phyloP scores from a whole-genome alignment of 2,329 filamentous ascomycete species.

The Leptographium lundbergii region DNA sequence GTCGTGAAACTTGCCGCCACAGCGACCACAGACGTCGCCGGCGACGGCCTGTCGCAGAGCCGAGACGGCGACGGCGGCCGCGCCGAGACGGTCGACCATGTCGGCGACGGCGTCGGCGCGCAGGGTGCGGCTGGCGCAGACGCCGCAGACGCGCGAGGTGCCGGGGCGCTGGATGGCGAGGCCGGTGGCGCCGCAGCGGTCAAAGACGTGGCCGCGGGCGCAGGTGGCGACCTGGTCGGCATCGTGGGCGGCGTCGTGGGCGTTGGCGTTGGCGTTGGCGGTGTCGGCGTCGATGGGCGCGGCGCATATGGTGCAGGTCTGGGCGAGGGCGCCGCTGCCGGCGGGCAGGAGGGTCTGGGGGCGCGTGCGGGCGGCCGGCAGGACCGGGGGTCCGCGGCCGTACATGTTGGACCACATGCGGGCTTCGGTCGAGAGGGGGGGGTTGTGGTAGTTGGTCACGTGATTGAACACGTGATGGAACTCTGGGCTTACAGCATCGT shows the following conservation, averaged over 20 bases:
- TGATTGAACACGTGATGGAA: no score
- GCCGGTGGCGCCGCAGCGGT: constrained; percentile 40
- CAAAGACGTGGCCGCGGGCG: constrained; percentile 25
- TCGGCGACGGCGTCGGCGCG: constrained; percentile 27
- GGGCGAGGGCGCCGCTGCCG: constrained; percentile 7
- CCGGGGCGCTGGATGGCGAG: constrained; percentile 42
- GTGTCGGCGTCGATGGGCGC: constrained; percentile 8
- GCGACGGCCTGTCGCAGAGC: constrained; percentile 10
- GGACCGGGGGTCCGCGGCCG: constrained; percentile 28
- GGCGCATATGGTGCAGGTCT: constrained; percentile 36
- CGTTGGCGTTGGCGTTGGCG: constrained; percentile 8
- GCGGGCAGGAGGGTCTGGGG: not conserved
- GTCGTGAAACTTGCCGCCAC: constrained; percentile 24
- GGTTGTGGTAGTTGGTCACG: not conserved
- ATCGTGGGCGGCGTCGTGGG: no score
- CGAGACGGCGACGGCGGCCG: constrained; percentile 5
- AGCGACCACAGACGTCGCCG: constrained; percentile 19
- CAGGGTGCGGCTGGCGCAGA: constrained; percentile 40
- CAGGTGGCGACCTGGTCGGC: constrained; percentile 14
- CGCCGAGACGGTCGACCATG: constrained; percentile 11
- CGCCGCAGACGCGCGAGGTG: constrained; percentile 39
- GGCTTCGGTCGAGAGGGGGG: constrained; percentile 28
- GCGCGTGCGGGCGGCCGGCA: constrained; percentile 1
- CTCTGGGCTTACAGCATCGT: no score
- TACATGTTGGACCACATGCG: constrained; percentile 48